Conservation (phyloP, 1,284 basidiomycete genomes). For the Austroboletus novae-zelandiae region DNA sequence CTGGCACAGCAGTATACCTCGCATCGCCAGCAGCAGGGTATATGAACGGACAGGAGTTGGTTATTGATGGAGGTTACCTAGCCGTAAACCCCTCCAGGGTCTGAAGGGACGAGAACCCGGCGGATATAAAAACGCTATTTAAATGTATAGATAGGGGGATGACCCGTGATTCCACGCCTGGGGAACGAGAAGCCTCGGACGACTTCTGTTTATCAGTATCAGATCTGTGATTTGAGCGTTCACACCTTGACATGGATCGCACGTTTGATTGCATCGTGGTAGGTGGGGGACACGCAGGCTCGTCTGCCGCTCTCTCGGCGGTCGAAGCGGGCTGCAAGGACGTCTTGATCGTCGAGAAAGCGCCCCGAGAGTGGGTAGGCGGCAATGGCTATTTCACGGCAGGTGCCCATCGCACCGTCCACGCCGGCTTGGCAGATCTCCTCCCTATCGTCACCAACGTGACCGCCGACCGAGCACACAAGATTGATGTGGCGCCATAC, state of each 20-base stretch:
- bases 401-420: constrained; percentile 61
- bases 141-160: too few relatives aligned
- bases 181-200: too few relatives aligned
- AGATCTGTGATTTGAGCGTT: background rate
- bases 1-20: constrained; percentile 71
- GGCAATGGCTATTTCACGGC: constrained; percentile 74
- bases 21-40: constrained; percentile 69
- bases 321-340: constrained; percentile 54
- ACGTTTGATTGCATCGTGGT: constrained; percentile 57
- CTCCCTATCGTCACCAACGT: constrained; percentile 53
- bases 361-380: constrained; percentile 59
- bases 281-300: constrained; percentile 68
- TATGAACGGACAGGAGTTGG: constrained; percentile 70
- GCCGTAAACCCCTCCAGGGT: constrained; percentile 62
- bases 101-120: constrained; percentile 7
- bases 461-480: constrained; percentile 38
- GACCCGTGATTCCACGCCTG: too few relatives aligned
- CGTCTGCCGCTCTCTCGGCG: constrained; percentile 61
- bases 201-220: background rate
- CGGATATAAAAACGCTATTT: too few relatives aligned
- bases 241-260: constrained; percentile 11
- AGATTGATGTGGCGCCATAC: constrained; percentile 60
- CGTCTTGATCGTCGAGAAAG: constrained; percentile 66
- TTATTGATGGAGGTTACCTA: constrained; percentile 70
- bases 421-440: constrained; percentile 56